Evolutionary conservation across 768 basidiomycete species (phyloP), one percentile per base, ranked within the genome.

Genomic region (Butyriboletus loyo): DNA sequence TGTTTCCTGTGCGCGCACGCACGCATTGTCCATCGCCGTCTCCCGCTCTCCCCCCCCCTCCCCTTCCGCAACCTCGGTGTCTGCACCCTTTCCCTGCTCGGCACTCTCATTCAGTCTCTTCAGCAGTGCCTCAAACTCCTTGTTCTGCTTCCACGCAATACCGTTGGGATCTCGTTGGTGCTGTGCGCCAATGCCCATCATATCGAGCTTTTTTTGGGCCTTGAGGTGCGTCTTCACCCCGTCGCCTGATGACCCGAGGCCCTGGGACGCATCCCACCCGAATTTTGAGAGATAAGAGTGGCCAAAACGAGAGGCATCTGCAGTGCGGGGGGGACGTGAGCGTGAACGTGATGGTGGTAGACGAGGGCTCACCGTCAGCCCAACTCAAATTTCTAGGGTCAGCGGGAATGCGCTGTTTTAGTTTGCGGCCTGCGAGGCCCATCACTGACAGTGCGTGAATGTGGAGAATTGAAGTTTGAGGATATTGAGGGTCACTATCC

Each of bases 141-240:
- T 81, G 57, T 88, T 89, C 72, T 92, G 90, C 67, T 89, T 88
- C 90, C 90, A 91, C 24, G 89, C 88, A 57, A 86, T 82, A 7
- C 87, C 89, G 59, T 86, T 77, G 2, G 82, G 80, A 61, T 85
- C 85, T 50, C 73, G 77, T 60, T 76, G 78, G 55, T 86, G 83
- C 45, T 80, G 82, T 35, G 85, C 87, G 10, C 91, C 91, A 57
- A 93, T 90, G 15, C 91, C 91, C 52, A 92, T 74, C 84, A 92
- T 82, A 68, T 93, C 89, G 28, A 92, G 78, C 65, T 92, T 93
- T 54, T 91, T 89, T 7, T 79, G 72, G 32, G 89, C 88, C 67
- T 86, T 85, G 64, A 93, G 76, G 64, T 91, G 86, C 0, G 77
- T 78, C 39, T 77, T 84, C 42, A 83, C 80, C 15, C 91, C 91